Evolutionary conservation across 1,284 basidiomycete species (phyloP).

Genomic region (Ganoderma lucidum): DNA sequence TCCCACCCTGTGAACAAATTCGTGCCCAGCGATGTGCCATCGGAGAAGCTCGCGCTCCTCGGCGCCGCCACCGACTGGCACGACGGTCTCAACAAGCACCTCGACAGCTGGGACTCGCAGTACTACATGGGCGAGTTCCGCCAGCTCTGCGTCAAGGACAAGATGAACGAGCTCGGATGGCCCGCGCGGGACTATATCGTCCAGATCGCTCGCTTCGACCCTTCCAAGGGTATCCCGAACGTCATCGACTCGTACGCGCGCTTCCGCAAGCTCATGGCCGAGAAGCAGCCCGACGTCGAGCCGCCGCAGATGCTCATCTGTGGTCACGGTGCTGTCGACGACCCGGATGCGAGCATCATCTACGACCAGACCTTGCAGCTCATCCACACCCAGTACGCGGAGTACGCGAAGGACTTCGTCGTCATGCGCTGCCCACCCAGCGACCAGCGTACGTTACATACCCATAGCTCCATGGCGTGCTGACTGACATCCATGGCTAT

Average conservation of each 20-base stretch:
- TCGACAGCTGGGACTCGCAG: constrained; percentile 77
- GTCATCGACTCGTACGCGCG: constrained; percentile 85
- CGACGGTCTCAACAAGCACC: constrained; percentile 88
- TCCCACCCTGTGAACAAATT: constrained; percentile 93
- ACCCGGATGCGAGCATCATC: constrained; percentile 86
- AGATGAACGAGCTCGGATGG: constrained; percentile 80
- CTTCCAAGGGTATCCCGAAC: constrained; percentile 78
- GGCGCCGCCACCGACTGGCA: constrained; percentile 88
- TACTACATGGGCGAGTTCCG: constrained; percentile 89
- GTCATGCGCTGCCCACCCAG: constrained; percentile 84
- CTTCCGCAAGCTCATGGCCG: constrained; percentile 72
- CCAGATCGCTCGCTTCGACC: constrained; percentile 88
- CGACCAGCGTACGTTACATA: constrained; percentile 69
- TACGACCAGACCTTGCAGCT: constrained; percentile 78
- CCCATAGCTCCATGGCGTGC: not conserved
- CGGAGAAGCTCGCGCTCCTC: constrained; percentile 71
- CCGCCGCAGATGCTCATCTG: constrained; percentile 85
- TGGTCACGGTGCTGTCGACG: constrained; percentile 89
- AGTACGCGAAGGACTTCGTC: constrained; percentile 72
- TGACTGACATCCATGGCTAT: constrained; percentile 7
- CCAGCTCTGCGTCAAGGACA: constrained; percentile 63
- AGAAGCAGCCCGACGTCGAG: constrained; percentile 58
- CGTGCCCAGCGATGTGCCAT: constrained; percentile 84
- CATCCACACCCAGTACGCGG: constrained; percentile 60
- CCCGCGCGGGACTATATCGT: constrained; percentile 82